Evolutionary conservation across 192 early-diverging fungal genomes (phyloP).

Genomic region (Allomyces macrogynus): DNA sequence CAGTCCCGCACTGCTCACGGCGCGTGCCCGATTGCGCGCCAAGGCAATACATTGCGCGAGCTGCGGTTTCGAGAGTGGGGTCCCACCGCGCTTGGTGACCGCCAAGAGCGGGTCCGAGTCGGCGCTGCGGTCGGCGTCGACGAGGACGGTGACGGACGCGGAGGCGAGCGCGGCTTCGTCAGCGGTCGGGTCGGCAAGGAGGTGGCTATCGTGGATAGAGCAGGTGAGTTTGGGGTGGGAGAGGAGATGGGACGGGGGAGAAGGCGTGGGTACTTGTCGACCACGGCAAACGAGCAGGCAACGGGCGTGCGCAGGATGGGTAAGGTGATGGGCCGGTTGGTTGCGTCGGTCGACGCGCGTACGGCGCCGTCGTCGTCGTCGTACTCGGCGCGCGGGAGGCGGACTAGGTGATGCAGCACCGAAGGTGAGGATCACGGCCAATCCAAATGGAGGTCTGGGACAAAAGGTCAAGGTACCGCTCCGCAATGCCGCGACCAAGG

Average conservation of each 20-base stretch:
- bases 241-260: constrained; percentile 2
- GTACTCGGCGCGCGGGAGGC: constrained; percentile 44
- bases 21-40: too few relatives aligned
- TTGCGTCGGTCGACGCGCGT: constrained; percentile 17
- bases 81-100: too few relatives aligned
- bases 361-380: constrained; percentile 45
- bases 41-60: too few relatives aligned
- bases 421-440: not conserved
- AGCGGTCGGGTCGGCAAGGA: not conserved
- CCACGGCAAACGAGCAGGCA: constrained; percentile 42
- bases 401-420: not conserved
- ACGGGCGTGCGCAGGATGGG: constrained; percentile 24
- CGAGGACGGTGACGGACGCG: not conserved
- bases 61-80: too few relatives aligned
- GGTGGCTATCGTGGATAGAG: not conserved
- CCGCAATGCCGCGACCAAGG: constrained; percentile 54
- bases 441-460: too few relatives aligned
- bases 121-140: not conserved
- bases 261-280: constrained; percentile 21
- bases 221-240: not conserved
- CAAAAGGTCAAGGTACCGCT: constrained; percentile 24
- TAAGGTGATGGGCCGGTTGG: constrained; percentile 19
- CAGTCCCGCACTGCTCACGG: too few relatives aligned
- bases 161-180: not conserved
- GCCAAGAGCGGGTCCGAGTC: too few relatives aligned